A percentile compares a stretch with the other conserved stretches of the same genome.
Evolutionary conservation across 2,329 filamentous ascomycete genomes (phyloP).

Genomic region (Aureobasidium leucospermi): DNA sequence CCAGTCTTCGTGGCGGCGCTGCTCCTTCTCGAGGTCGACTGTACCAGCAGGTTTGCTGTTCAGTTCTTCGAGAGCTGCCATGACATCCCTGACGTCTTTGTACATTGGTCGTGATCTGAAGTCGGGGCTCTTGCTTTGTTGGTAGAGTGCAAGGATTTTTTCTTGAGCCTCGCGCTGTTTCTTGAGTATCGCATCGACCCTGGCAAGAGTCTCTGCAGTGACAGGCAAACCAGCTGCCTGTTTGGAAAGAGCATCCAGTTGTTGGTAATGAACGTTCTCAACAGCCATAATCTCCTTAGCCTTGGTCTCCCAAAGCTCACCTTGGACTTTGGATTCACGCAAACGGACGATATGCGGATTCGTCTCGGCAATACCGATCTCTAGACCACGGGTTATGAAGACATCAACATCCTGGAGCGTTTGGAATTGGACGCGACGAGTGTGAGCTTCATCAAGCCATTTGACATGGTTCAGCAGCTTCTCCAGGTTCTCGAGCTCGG

Average conservation of each 20-base stretch:
- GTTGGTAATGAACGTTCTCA: slow-evolving; percentile 85
- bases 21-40: slow-evolving; percentile 85
- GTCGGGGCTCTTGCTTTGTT: slow-evolving; percentile 67
- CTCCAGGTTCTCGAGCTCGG: slow-evolving; percentile 76
- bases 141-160: slow-evolving; percentile 73
- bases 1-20: slow-evolving; percentile 96
- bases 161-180: slow-evolving; percentile 93
- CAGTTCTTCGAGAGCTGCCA: slow-evolving; percentile 77
- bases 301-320: slow-evolving; percentile 85
- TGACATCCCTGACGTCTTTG: slow-evolving; percentile 79
- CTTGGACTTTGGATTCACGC: slow-evolving; percentile 66
- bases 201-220: slow-evolving; percentile 67
- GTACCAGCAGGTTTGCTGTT: slow-evolving; percentile 91
- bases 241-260: slow-evolving; percentile 81
- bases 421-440: slow-evolving; percentile 50
- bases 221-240: slow-evolving; percentile 79
- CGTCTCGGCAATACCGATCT: slow-evolving; percentile 68
- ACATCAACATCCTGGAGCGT: slow-evolving; percentile 71
- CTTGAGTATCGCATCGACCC: slow-evolving; percentile 85
- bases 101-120: slow-evolving; percentile 78
- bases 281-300: slow-evolving; percentile 88
- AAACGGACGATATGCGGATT: slow-evolving; percentile 74
- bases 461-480: slow-evolving; percentile 75
- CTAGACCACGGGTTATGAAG: slow-evolving; percentile 68
- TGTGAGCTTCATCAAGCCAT: slow-evolving; percentile 75